Evolutionary conservation across 345 rosid genomes (phyloP), one percentile per base, ranked within the genome.

Genomic region (Cardamine resedifolia): DNA sequence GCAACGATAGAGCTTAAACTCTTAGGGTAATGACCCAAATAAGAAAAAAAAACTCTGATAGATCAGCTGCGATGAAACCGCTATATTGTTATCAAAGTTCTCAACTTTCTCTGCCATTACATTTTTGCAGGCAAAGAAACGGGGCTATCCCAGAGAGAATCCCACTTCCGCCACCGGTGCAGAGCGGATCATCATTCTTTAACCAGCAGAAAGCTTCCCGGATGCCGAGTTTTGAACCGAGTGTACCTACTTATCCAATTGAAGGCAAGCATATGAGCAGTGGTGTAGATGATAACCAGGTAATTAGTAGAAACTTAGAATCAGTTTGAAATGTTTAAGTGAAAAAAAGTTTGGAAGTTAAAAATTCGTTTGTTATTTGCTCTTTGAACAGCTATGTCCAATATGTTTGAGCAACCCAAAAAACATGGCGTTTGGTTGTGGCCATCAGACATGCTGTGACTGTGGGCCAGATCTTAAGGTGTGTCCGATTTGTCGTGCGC

Each of bases 401-500:
- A 87, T 94, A 75, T 94, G 98, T 83, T 82, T 91, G 16, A 81
- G 77, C 66, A 83, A 89, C 70, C 58, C 73, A 4, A 94, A 87
- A 70, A 80, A 91, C 81, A 89, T 94, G 98, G 98, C 98, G 48
- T 94, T 94, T 55, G 97, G 97, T 45, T 94, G 98, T 16, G 98
- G 98, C 24, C 98, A 94, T 83, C 98, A 93, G 94, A 93, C 96
- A 4, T 93, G 97, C 77, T 90, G 91, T 19, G 92, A 84, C 28
- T 93, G 98, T 43, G 97, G 94, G 58, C 83, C 86, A 80, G 90
- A 74, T 79, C 96, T 90, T 38, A 78, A 82, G 27, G 43, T 70
- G 19, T 93, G 98, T 81, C 98, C 97, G 16, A 93, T 93, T 43
- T 93, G 98, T 76, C 88, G 96, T 69, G 53, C 84, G 64, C 61